phyloP scores from a whole-genome alignment of 1,139 yeast genomes.

The Candida tetrigidarum region DNA sequence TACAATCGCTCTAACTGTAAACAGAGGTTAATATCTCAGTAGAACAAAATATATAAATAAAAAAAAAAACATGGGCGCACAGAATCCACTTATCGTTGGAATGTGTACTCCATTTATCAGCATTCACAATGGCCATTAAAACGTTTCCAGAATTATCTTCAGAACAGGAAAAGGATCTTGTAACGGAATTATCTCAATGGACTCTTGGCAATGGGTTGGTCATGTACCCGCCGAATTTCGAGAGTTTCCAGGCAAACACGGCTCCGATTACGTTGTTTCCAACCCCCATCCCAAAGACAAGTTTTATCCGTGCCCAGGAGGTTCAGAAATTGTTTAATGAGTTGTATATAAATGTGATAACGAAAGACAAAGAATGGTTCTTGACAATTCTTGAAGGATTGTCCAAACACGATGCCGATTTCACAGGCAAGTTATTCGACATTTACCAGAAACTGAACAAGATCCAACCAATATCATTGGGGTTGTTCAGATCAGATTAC shows the following conservation, averaged over 20 bases:
- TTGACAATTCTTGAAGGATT: conserved; percentile 55
- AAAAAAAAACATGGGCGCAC: too few species aligned
- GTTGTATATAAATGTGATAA: conserved; percentile 70
- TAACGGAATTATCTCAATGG: conserved; percentile 70
- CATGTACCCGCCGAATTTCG: conserved; percentile 70
- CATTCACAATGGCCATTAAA: conserved; percentile 20
- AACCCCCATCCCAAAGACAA: conserved; percentile 76
- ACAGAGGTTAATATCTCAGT: neutral
- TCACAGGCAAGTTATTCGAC: conserved; percentile 79
- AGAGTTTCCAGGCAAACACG: conserved; percentile 50
- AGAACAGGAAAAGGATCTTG: conserved; percentile 29
- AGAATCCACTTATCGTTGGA: too few species aligned
- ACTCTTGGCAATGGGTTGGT: conserved; percentile 75
- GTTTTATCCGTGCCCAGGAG: conserved; percentile 66
- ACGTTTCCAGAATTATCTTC: conserved; percentile 37
- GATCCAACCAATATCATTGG: conserved; percentile 75
- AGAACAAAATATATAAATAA: neutral
- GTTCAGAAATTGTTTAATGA: conserved; percentile 77
- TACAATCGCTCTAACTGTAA: neutral
- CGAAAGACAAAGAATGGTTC: conserved; percentile 61
- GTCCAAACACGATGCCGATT: conserved; percentile 66
- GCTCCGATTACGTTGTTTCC: conserved; percentile 94
- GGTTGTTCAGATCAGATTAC: conserved; percentile 90
- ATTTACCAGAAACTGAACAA: conserved; percentile 50
- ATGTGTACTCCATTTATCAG: neutral